phyloP scores from a whole-genome alignment of 2,329 filamentous ascomycete species.

The Ceratocystis harringtonii region DNA sequence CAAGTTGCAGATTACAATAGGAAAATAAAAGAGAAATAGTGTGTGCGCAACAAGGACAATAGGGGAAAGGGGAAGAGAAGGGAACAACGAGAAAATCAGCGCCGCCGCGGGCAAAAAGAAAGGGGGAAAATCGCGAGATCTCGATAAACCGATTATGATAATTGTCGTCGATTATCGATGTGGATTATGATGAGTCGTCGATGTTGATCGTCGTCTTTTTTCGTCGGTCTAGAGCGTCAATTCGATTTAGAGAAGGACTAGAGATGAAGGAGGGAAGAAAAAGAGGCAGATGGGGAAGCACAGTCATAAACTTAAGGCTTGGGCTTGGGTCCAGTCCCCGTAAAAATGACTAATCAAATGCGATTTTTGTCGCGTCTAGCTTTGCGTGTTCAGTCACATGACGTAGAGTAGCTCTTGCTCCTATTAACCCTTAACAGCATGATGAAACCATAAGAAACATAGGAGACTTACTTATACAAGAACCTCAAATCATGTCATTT shows the following conservation, averaged over 20 bases:
- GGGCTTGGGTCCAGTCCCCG: background rate
- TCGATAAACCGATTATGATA: background rate
- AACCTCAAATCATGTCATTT: background rate
- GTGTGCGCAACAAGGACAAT: background rate
- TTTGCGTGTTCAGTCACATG: background rate
- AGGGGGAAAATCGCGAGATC: background rate
- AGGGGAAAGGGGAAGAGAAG: background rate
- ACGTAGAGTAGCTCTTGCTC: background rate
- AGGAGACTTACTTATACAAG: background rate
- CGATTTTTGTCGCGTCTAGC: background rate
- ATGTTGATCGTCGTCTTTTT: constrained; percentile 1
- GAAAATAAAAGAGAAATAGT: constrained; percentile 23
- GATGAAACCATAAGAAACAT: too few relatives aligned
- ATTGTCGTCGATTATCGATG: background rate
- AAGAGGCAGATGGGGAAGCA: background rate
- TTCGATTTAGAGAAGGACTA: background rate
- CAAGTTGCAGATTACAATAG: constrained; percentile 29
- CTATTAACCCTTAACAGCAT: too few relatives aligned
- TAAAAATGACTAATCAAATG: background rate
- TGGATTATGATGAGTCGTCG: background rate
- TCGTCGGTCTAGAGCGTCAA: background rate
- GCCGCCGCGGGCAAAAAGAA: background rate
- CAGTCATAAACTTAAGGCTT: background rate
- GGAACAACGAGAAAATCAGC: too few relatives aligned
- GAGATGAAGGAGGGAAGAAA: constrained; percentile 7